These are phyloP conservation scores for Fraxinus baroniana DNA, from an alignment of 305 asterid species.

Conservation along the genomic window DNA sequence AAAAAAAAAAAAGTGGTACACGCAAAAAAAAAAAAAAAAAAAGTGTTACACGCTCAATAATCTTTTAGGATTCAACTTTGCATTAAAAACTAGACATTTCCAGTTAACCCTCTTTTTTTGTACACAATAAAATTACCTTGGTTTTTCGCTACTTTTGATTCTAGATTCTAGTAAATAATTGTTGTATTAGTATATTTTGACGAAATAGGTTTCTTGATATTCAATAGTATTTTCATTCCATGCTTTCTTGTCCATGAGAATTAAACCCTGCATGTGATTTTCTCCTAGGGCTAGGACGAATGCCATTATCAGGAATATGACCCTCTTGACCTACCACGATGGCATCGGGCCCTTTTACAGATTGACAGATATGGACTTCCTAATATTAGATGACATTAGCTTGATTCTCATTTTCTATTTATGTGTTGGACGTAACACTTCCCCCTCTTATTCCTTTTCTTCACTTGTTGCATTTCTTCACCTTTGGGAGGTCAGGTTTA, in stretches of 20 bases:
- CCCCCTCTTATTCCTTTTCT: too few relatives aligned
- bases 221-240: not conserved
- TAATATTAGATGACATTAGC: too few relatives aligned
- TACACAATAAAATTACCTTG: not conserved
- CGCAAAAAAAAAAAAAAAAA: not conserved
- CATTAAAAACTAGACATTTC: not conserved
- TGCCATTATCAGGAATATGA: too few relatives aligned
- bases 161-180: not conserved
- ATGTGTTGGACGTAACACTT: too few relatives aligned
- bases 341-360: too few relatives aligned
- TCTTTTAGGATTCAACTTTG: not conserved
- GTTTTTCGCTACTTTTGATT: not conserved
- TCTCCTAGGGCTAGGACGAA: too few relatives aligned
- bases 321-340: too few relatives aligned
- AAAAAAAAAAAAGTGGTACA: too few relatives aligned
- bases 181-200: not conserved
- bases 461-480: too few relatives aligned
- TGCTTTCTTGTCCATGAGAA: not conserved
- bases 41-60: not conserved
- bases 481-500: too few relatives aligned
- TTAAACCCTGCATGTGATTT: not conserved
- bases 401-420: too few relatives aligned
- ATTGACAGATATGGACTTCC: too few relatives aligned
- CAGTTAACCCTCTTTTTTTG: not conserved
- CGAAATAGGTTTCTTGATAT: not conserved